Conservation (phyloP, 345 rosid species). For the Geranium brycei region DNA sequence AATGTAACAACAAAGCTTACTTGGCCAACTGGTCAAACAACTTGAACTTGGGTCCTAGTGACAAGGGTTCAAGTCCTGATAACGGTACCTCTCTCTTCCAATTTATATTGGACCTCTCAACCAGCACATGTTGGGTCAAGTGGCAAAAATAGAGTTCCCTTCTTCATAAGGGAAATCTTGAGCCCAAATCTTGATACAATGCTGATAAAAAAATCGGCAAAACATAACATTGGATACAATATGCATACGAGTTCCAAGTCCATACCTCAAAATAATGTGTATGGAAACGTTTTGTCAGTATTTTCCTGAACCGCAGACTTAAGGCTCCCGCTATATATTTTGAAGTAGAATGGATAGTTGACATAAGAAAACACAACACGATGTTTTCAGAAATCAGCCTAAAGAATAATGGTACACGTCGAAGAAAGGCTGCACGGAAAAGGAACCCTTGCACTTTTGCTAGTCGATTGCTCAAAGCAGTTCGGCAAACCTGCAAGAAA, state of each 20-base stretch:
- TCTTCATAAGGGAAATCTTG: no score
- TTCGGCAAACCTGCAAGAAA: constrained; percentile 62
- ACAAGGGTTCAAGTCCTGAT: no score
- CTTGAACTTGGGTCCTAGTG: no score
- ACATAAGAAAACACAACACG: constrained; percentile 72
- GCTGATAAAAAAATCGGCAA: no score
- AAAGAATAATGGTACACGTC: constrained; percentile 73
- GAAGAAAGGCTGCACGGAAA: constrained; percentile 91
- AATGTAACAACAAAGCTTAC: no score
- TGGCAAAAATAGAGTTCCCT: no score
- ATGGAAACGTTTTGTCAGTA: constrained; percentile 86
- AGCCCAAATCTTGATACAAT: no score
- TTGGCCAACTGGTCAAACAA: no score
- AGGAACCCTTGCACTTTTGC: constrained; percentile 98
- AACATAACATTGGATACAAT: no score
- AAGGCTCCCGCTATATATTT: constrained; percentile 79
- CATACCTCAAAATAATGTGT: constrained; percentile 79
- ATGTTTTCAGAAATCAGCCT: constrained; percentile 88
- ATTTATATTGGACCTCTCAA: no score
- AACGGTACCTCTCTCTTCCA: no score
- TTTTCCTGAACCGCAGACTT: constrained; percentile 82
- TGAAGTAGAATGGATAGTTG: constrained; percentile 78
- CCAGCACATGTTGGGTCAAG: no score
- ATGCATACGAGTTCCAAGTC: neutral
- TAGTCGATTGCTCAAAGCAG: constrained; percentile 82